phyloP scores from a whole-genome alignment of 106 monocot genomes.

The Allium fistulosum region DNA sequence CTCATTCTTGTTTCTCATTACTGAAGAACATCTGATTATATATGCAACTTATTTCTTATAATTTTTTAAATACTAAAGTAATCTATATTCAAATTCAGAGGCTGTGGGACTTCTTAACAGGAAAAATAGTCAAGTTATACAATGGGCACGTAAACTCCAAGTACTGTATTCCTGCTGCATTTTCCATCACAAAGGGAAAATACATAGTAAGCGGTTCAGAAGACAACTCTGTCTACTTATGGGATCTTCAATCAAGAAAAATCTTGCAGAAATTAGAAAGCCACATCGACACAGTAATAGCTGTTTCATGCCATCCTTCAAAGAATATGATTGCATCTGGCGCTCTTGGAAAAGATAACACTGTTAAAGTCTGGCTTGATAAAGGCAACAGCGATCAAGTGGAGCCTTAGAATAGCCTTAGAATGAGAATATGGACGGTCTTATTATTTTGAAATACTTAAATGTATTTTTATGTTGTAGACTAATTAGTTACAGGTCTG shows the following conservation, averaged over 20 bases:
- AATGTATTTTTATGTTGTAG: no score
- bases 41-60: no score
- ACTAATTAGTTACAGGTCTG: no score
- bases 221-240: constrained; percentile 50
- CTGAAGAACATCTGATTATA: no score
- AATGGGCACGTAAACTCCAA: constrained; percentile 52
- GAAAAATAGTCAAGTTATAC: constrained; percentile 55
- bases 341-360: constrained; percentile 41
- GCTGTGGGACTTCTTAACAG: constrained; percentile 58
- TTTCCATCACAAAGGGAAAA: constrained; percentile 62
- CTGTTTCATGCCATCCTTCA: constrained; percentile 44
- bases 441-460: no score
- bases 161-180: constrained; percentile 47
- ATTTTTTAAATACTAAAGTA: no score
- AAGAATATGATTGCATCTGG: constrained; percentile 57
- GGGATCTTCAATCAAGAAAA: constrained; percentile 54
- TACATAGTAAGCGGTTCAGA: constrained; percentile 67
- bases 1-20: no score
- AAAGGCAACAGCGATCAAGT: background rate
- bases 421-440: no score
- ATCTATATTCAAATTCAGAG: constrained; percentile 24
- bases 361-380: constrained; percentile 57
- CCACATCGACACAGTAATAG: constrained; percentile 48
- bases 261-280: constrained; percentile 56
- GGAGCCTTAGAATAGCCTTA: background rate